Percentiles rank a stretch among this genome's conserved stretches.
These are phyloP conservation scores for Leccinum ponderosum DNA, from an alignment of 1,284 basidiomycete genomes.

Conservation along the genomic window DNA sequence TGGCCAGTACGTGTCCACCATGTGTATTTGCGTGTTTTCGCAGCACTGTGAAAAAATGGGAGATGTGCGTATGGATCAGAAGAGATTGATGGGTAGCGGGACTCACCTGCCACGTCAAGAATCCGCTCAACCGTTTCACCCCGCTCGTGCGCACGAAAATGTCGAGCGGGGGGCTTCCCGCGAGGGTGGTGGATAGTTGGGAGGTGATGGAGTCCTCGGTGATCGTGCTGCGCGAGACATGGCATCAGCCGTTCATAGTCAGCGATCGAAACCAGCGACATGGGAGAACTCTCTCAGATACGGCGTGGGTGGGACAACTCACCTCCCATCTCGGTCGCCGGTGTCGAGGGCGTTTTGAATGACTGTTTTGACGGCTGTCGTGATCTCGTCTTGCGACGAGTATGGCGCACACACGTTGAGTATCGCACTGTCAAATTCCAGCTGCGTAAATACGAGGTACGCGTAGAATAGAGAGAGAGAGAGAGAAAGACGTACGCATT, in stretches of 20 bases:
- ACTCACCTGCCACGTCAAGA: constrained; percentile 91
- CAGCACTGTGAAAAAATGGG: constrained; percentile 51
- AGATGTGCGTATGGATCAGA: neutral
- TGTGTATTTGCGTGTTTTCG: constrained; percentile 89
- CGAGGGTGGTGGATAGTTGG: constrained; percentile 66
- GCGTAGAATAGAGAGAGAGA: neutral
- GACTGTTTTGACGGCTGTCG: constrained; percentile 67
- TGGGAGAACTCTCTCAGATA: neutral
- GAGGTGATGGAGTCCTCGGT: constrained; percentile 66
- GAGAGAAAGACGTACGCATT: constrained; percentile 40
- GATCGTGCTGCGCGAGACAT: constrained; percentile 43
- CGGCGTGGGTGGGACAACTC: neutral
- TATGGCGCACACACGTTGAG: constrained; percentile 97
- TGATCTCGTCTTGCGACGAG: constrained; percentile 89
- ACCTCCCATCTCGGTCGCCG: constrained; percentile 37
- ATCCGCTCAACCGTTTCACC: constrained; percentile 90
- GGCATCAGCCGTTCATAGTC: neutral
- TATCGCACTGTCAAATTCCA: constrained; percentile 63
- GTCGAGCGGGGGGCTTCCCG: constrained; percentile 81
- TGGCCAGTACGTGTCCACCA: constrained; percentile 92
- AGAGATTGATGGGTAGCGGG: constrained; percentile 32
- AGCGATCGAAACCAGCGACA: neutral
- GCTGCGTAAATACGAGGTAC: neutral
- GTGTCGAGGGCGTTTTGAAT: constrained; percentile 50
- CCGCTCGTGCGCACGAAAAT: constrained; percentile 92